Conservation (phyloP, 768 basidiomycete genomes). For the Trametes villosa region DNA sequence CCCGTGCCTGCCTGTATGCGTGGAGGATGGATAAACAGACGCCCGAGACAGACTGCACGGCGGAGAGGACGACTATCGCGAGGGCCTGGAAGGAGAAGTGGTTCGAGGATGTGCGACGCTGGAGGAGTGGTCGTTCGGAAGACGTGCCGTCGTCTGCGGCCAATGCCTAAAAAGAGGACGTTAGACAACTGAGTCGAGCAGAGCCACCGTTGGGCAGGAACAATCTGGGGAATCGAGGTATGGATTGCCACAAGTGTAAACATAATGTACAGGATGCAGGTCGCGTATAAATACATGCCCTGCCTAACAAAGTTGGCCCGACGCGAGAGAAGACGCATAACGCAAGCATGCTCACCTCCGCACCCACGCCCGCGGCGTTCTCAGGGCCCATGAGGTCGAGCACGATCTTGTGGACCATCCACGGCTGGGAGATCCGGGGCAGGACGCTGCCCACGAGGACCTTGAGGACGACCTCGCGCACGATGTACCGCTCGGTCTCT, state of each 20-base stretch:
- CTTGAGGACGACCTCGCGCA: slow-evolving; percentile 84
- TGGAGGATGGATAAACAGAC: slow-evolving; percentile 69
- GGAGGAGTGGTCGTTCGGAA: slow-evolving; percentile 20
- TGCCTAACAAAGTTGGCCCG: neutral
- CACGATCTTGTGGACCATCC: slow-evolving; percentile 82
- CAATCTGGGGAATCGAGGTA: neutral
- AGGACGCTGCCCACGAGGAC: slow-evolving; percentile 70
- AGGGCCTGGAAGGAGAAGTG: slow-evolving; percentile 51
- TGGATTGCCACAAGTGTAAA: neutral
- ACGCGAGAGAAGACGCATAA: neutral
- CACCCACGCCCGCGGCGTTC: slow-evolving; percentile 27
- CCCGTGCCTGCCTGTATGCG: slow-evolving; percentile 64
- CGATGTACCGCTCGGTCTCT: slow-evolving; percentile 77
- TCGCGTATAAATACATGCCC: slow-evolving; percentile 12
- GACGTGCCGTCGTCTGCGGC: neutral
- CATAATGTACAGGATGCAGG: slow-evolving; percentile 6
- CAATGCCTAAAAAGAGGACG: neutral
- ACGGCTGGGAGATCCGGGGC: slow-evolving; percentile 79
- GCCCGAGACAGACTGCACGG: slow-evolving; percentile 73
- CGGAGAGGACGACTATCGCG: slow-evolving; percentile 72
- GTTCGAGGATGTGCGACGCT: slow-evolving; percentile 15
- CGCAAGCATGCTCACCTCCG: slow-evolving; percentile 26
- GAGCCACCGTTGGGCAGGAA: neutral
- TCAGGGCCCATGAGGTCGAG: slow-evolving; percentile 65
- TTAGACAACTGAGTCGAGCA: neutral